Evolutionary conservation across 305 asterid genomes (phyloP), one percentile per base, ranked within the genome.

Genomic region (Ruellia speciosa): DNA sequence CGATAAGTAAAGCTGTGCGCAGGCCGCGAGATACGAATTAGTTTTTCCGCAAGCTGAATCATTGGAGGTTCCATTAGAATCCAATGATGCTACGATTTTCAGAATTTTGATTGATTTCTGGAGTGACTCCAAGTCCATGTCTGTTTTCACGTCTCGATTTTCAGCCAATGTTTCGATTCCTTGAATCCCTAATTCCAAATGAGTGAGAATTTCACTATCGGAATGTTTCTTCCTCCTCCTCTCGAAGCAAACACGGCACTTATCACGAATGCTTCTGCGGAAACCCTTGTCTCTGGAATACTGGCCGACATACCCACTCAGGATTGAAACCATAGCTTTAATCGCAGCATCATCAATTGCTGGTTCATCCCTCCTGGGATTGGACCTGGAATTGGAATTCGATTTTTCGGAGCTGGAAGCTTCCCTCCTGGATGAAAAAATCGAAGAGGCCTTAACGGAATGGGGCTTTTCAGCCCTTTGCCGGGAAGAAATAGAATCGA

Each of bases 341-440:
- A 81, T 59, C 7, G 96, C 88, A 13, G 71, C 86, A 52, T 73
- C 88, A 39, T 88, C 93, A 19, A 83, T 75, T 14, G 83, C 80
- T 37, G 88, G 88, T 58, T 74, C 89, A 24, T 64, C 78, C 41
- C 58, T 62, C 31, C 77, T 53, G 2, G 75, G 50, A 43, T 51
- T 45, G 0, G 57, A 70, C 54, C 66, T 9, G 7, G 82, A 41
- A 62, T 50, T 67, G 0, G 51, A 14, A 33, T 56, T 48, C 5
- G 82, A 78, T 55, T 55, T 70, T 14, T 69, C 75, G 0, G 85
- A 76, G 52, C 78, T 73, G 15, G 81, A 68, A 31, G 55, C 62
- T n/a, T 61, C 68, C 59, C 67, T 76, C 16, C 64, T 70, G 9
- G 79, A 73, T 7, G 86, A 78, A 52, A 57, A 12, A 4, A 70